Conservation (phyloP, 768 basidiomycete genomes). For the Leccinum aurantiacum region DNA sequence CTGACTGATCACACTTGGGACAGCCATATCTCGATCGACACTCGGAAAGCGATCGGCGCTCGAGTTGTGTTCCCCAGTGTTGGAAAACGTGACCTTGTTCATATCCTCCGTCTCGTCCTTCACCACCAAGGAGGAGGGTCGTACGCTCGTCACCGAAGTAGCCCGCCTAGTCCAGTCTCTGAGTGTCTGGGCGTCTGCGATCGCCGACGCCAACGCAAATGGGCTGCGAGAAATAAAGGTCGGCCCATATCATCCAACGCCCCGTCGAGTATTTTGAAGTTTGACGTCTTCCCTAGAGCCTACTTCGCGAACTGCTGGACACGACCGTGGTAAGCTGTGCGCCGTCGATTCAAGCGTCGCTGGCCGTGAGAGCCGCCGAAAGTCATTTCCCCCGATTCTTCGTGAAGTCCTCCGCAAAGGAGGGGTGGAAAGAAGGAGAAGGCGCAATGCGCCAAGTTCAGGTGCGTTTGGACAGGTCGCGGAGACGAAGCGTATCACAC, state of each 20-base stretch:
- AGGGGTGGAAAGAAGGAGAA: conserved; percentile 44
- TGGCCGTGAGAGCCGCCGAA: conserved; percentile 50
- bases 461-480: conserved; percentile 34
- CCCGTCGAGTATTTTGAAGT: not conserved
- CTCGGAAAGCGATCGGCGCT: conserved; percentile 26
- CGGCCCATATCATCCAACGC: not conserved
- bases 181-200: conserved; percentile 15
- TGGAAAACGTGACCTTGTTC: conserved; percentile 15
- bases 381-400: conserved; percentile 46
- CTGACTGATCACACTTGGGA: conserved; percentile 1
- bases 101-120: conserved; percentile 18
- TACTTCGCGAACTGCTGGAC: conserved; percentile 36
- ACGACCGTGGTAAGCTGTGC: conserved; percentile 36
- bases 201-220: not conserved
- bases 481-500: not conserved
- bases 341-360: conserved; percentile 39
- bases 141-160: conserved; percentile 19
- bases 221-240: conserved; percentile 23
- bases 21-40: conserved; percentile 28
- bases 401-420: conserved; percentile 30
- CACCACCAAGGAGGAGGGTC: conserved; percentile 18
- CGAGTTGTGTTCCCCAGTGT: conserved; percentile 21
- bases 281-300: conserved; percentile 20
- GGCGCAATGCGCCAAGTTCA: conserved; percentile 36
- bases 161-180: conserved; percentile 18